These are phyloP conservation scores for Croton laevigatus DNA, from an alignment of 441 rosid genomes.

Conservation along the genomic window DNA sequence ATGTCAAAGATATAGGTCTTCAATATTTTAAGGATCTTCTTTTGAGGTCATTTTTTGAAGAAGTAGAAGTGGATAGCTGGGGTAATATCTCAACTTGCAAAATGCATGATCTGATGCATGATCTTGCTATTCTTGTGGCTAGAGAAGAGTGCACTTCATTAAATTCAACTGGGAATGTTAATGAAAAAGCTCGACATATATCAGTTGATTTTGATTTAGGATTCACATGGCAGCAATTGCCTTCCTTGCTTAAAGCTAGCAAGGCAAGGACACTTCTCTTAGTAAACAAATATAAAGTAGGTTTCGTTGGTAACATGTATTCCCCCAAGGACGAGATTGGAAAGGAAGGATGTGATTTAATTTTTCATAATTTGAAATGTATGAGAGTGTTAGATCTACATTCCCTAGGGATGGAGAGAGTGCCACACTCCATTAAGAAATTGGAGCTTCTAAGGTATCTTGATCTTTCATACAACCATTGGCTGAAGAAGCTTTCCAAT, in stretches of 20 bases:
- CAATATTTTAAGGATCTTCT: neutral
- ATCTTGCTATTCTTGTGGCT: constrained; percentile 23
- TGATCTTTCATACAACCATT: neutral
- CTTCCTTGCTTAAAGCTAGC: neutral
- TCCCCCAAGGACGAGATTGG: neutral
- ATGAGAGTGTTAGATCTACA: constrained; percentile 13
- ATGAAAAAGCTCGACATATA: neutral
- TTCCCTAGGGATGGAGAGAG: neutral
- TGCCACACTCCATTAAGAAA: neutral
- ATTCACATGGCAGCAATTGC: neutral
- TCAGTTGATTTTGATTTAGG: neutral
- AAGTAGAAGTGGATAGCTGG: constrained; percentile 14
- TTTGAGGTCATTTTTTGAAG: constrained; percentile 26
- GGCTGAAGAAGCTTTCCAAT: neutral
- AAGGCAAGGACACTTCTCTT: neutral
- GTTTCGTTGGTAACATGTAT: too few relatives aligned
- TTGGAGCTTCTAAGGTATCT: neutral
- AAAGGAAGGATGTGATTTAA: neutral
- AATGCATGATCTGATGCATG: constrained; percentile 34
- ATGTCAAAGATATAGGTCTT: neutral
- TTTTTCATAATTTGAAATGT: constrained; percentile 9
- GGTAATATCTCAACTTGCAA: constrained; percentile 17
- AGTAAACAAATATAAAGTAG: neutral
- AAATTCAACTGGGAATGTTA: neutral
- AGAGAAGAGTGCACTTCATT: neutral